Evolutionary conservation across 2,329 filamentous ascomycete species (phyloP), one percentile per base, ranked within the genome.

Genomic region (Clarireedia sp.): DNA sequence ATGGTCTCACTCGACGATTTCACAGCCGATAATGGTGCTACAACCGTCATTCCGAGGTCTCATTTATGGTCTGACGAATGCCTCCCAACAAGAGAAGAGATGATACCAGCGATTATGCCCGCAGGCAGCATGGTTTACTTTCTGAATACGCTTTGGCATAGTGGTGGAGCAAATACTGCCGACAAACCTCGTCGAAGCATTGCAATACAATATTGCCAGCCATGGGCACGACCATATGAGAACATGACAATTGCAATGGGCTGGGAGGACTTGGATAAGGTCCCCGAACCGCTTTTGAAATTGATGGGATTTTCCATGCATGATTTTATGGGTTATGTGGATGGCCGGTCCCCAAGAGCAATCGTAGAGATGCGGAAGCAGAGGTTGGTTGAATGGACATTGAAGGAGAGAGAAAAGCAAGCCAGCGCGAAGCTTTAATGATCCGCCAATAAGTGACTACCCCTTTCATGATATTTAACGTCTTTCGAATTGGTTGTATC

Each of bases 221-320:
- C 63, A 5, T 76, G 67, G 67, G 66, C 71, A 23, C 60, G 70
- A n/a, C 65, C 67, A n/a, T 64, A 62, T 48, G 71, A 72, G 59
- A 73, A 73, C 49, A 67, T 69, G 60, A 67, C 67, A 6, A 59
- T 72, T 5, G 67, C 69, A 12, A 66, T 71, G 51, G 68, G 70
- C 12, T 67, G 64, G 64, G 62, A 67, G 41, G 59, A 67, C 45
- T 26, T 66, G 41, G 64, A 67, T 59, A 41, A 55, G 16, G 57
- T 67, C 4, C 64, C 64, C 5, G 61, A 67, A 46, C 60, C 44
- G 23, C 47, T 67, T 3, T 48, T 66, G 51, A 43, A 44, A 26
- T 48, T 67, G 58, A 62, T 66, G 63, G 64, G 64, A 5, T 67
- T 67, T 21, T 63, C 59, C 33, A 63, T 59, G 17, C 62, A 64